A percentile compares a stretch with the other conserved stretches of the same genome.
Evolutionary conservation across 768 basidiomycete species (phyloP).

Genomic region (Pulveroboletus sp.): DNA sequence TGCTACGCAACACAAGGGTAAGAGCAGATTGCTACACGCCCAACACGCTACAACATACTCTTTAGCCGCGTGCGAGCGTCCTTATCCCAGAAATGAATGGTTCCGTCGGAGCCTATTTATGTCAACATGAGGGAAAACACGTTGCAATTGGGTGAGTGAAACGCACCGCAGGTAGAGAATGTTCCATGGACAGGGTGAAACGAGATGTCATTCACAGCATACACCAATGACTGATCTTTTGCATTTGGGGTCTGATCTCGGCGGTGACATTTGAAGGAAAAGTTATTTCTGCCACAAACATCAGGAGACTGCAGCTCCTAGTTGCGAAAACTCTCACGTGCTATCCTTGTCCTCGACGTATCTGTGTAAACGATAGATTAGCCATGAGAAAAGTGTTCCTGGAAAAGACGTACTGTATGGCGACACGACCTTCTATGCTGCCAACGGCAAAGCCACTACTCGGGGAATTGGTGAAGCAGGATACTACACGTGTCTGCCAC

Average conservation of each 20-base stretch:
- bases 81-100: conserved; percentile 94
- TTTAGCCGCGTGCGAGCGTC: conserved; percentile 89
- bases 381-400: neutral
- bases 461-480: conserved; percentile 68
- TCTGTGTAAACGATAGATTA: conserved; percentile 35
- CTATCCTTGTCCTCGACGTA: conserved; percentile 83
- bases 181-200: conserved; percentile 85
- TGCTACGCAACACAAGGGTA: conserved; percentile 36
- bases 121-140: conserved; percentile 14
- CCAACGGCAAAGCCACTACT: conserved; percentile 78
- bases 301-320: neutral
- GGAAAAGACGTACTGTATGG: conserved; percentile 74
- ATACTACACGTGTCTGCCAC: conserved; percentile 86
- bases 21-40: neutral
- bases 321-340: conserved; percentile 39
- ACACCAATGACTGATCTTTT: conserved; percentile 68
- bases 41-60: conserved; percentile 40
- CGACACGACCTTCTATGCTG: conserved; percentile 87
- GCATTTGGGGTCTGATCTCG: conserved; percentile 49
- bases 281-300: conserved; percentile 53
- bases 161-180: conserved; percentile 71
- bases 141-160: conserved; percentile 17
- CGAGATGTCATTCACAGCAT: conserved; percentile 78
- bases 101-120: conserved; percentile 68
- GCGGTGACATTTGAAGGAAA: conserved; percentile 84